Base-by-base conservation (phyloP, 225 moss, liverwort and hornwort species). In the Antitrichia curtipendula region DNA sequence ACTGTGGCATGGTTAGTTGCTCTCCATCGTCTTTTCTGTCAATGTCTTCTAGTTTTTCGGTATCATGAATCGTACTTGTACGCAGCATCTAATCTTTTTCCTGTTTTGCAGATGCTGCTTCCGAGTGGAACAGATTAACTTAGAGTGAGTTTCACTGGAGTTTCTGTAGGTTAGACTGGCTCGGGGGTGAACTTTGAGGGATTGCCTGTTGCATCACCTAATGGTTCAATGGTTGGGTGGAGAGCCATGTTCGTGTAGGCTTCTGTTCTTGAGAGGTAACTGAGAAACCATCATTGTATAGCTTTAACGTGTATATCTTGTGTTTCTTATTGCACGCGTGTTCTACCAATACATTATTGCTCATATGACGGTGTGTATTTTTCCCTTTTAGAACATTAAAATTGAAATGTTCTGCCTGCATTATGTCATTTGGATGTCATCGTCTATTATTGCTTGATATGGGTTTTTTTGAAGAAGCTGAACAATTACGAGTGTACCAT, bases 161-260 rank as follows among this genome's bases (percentile, higher is more conserved):
- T 41, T 52, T 21, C 10, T 70, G 19, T 83, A 73, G 72, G 8
- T 21, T 28, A 84, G 74, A 12, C 7, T 70, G 81, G 84, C 87
- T 87, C 66, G 84, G 84, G 87, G 90, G 84, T 52, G 87, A 68
- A 87, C 84, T 74, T 87, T 21, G 58, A 57, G 80, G 73, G 73
- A 84, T 64, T 64, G 63, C 34, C 19, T 62, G 31, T 38, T n/a
- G 54, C 87, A 56, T 79, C 58, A 38, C 49, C 15, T 41, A 25
- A 54, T 47, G 47, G 87, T 80, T 84, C 84, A 28, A 31, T 73
- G 84, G 87, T 84, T 84, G 87, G 87, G 87, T 87, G 90, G 87
- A 83, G 84, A 84, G 90, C 40, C 87, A 78, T 60, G 12, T 82
- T 41, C 1, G 27, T 3, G 54, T 74, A 87, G 82, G 24, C 12